Percentiles rank a stretch among this genome's conserved stretches.
Evolutionary conservation across 441 rosid genomes (phyloP).

Genomic region (Sinapis alba): DNA sequence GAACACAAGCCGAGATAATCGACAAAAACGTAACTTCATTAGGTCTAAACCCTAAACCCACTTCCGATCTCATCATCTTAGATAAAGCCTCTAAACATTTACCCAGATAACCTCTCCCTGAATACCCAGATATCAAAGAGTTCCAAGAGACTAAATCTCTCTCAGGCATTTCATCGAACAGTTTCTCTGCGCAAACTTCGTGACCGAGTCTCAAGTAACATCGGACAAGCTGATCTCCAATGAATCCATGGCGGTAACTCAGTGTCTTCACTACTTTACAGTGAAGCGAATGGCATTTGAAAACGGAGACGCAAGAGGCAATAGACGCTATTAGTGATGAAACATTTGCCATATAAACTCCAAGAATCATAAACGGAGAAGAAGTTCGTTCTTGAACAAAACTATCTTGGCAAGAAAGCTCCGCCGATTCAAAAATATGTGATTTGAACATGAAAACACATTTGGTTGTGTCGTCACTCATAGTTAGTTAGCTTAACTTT

Average conservation of each 20-base stretch:
- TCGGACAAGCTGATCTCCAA: conserved; percentile 67
- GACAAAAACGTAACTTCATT: conserved; percentile 60
- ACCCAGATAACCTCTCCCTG: conserved; percentile 39
- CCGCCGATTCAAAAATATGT: neutral
- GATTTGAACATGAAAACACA: conserved; percentile 27
- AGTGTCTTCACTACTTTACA: conserved; percentile 54
- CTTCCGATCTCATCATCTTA: conserved; percentile 50
- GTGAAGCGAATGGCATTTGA: conserved; percentile 43
- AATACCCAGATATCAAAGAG: conserved; percentile 57
- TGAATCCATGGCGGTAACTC: conserved; percentile 62
- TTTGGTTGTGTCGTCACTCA: neutral
- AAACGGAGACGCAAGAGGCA: conserved; percentile 46
- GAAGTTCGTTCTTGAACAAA: conserved; percentile 18
- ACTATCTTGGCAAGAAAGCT: conserved; percentile 13
- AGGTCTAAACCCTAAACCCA: conserved; percentile 41
- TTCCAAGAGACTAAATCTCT: conserved; percentile 73
- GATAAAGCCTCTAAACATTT: conserved; percentile 47
- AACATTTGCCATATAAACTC: conserved; percentile 42
- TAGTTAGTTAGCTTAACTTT: no score
- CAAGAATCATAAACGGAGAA: conserved; percentile 24
- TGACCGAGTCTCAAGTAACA: conserved; percentile 45
- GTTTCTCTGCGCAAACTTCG: conserved; percentile 43
- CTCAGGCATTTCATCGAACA: conserved; percentile 71
- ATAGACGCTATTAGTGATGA: conserved; percentile 49
- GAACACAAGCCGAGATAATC: conserved; percentile 55